Base-by-base conservation (phyloP, 2,329 filamentous ascomycete species). In the Talaromyces pinophilus region DNA sequence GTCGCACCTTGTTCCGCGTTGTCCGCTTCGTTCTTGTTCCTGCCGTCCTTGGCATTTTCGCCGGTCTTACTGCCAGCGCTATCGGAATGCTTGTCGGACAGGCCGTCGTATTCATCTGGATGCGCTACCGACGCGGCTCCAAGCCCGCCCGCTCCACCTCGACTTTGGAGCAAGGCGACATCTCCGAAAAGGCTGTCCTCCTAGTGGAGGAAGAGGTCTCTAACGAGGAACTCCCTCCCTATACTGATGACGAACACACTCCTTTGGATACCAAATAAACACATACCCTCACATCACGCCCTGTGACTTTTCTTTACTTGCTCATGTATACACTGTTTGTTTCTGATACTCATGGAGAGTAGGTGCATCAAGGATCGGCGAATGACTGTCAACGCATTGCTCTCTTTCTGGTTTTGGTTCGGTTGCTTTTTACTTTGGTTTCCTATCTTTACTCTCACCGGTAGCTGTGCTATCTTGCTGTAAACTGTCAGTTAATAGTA, bases 31-130 rank as follows among this genome's bases (percentile, higher is more conserved):
- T 83, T 38, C 69, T 83, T 57, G 72, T 83, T 59, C 82, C 81
- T 3, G 79, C 80, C 35, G 69, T 81, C n/a, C 70, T 82, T 5
- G 82, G 82, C 50, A 74, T 83, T 38, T 72, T 81, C 30, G 80
- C 81, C 33, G 81, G 81, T 65, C 70, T 83, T 63, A 74, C 78
- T 52, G 81, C 81, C 33, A 81, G 78, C 67, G 79, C 78, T 10
- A 69, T 83, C 52, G 82, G 81, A 57, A 81, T 83, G 79, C 71
- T 83, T n/a, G 74, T 82, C 54, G 81, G 81, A 35, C 81, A 82
- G 71, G 70, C 76, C 35, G 75, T 82, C 50, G 75, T 81, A 35
- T 82, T 80, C 71, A 59, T 83, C 55, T 83, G 82, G 80, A 73
- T 77, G 60, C 77, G 77, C 65, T 78, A 76, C 70, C 78, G 76